phyloP scores from a whole-genome alignment of 148 eudicot species.

The Arctostaphylos glauca region DNA sequence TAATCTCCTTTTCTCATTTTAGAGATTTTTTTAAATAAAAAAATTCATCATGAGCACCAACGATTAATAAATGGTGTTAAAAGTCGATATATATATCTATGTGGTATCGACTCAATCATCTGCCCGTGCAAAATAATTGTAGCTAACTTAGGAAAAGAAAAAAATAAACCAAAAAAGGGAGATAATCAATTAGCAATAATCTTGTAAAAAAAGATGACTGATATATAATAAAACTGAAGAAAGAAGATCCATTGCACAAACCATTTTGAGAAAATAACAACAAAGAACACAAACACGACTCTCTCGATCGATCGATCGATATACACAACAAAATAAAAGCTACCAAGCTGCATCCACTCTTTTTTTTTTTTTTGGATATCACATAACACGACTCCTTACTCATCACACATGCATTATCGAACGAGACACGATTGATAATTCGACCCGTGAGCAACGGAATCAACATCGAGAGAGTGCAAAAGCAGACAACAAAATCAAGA shows the following conservation, averaged over 20 bases:
- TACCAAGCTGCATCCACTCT: too few species aligned
- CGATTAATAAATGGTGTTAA: too few species aligned
- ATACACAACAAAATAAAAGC: not conserved
- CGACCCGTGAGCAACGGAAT: not conserved
- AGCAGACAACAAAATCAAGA: constrained; percentile 43
- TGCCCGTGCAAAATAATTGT: too few species aligned
- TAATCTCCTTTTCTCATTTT: too few species aligned
- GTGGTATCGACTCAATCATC: too few species aligned
- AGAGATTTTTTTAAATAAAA: too few species aligned
- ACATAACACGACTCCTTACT: not conserved
- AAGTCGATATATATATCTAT: too few species aligned
- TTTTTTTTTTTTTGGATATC: too few species aligned
- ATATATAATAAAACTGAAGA: not conserved
- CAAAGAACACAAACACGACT: not conserved
- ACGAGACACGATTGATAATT: not conserved
- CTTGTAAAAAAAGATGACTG: not conserved
- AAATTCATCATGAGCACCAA: too few species aligned
- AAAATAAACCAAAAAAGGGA: too few species aligned
- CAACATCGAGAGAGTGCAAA: constrained; percentile 43
- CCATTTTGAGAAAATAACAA: not conserved
- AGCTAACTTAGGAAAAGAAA: too few species aligned
- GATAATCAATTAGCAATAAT: too few species aligned
- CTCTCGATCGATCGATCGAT: not conserved
- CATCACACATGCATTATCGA: not conserved
- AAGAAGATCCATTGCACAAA: not conserved